Base-by-base conservation (phyloP, 2,329 filamentous ascomycete species). In the Apiospora sp. region DNA sequence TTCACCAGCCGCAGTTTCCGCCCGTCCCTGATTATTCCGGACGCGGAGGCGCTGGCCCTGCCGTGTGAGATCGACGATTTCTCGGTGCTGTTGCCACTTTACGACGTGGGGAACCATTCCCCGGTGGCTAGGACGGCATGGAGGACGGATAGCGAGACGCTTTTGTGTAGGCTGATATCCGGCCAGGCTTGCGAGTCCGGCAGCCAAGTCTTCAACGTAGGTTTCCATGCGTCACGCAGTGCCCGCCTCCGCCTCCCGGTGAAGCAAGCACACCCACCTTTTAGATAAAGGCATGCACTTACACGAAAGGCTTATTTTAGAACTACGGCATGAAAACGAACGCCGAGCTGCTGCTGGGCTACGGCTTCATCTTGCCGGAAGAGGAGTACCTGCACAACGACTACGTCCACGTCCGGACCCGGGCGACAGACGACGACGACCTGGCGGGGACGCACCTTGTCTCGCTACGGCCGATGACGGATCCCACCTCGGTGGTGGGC, bases 251-350 rank as follows among this genome's bases (percentile, higher is more conserved):
- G n/a, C n/a, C n/a, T n/a, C n/a, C n/a, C n/a, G n/a, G n/a, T n/a
- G n/a, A n/a, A n/a, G n/a, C n/a, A n/a, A n/a, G 24, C 24, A 22
- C 54, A 5, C 24, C 14, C 54, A 19, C 30, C 5, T 16, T 13
- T 6, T 7, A 1, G 27, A 30, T 2, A 16, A 4, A 0, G 0
- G 14, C 6, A 30, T 16, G 13, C 12, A 46, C 67, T 46, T n/a
- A 68, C 67, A 46, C 13, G 14, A 10, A 12, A 46, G 37, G 22
- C 6, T 37, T 22, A 5, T 12, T 43, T 10, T 93, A 94, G 83
- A 94, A 93, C 80, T 95, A 95, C 78, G 92, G 92, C 43, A 80
- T 84, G 78, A 93, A 94, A 81, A 93, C 92, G 8, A 95, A 94
- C 77, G 92, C 91, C 73, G 92, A 94, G 82, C 83, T 92, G 34